Base-by-base conservation (phyloP, 352 stramenopile species). In the Globisporangium splendens region DNA sequence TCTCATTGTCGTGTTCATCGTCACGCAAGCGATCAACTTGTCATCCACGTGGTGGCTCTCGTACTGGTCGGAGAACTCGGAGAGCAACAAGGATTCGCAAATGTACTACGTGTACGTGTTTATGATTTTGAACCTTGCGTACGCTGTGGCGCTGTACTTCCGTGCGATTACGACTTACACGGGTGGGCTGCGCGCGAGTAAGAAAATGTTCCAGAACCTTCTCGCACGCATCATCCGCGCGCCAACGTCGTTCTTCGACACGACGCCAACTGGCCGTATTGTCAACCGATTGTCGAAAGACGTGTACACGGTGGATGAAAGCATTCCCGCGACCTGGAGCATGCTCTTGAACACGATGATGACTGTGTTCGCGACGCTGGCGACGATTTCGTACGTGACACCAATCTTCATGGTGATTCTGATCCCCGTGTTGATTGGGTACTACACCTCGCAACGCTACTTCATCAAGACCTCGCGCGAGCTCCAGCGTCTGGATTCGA, bases 401-500 rank as follows among this genome's bases (percentile, higher is more conserved):
- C 82, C 80, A 0, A 59, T 73, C 12, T 87, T 86, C 57, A 90
- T 95, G 70, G 60, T 79, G 15, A 81, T 93, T 42, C 52, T 96
- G 15, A 38, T 88, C 3, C 94, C 94, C 1, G 68, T 89, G 22
- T 50, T 91, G 15, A 57, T 88, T 21, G 71, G 71, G 4, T 88
- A 88, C 64, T 89, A 86, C 59, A 62, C 75, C 44, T 88, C 80
- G 6, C 80, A 89, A 75, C 94, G 93, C 14, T 98, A 98, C 66
- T 98, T 97, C 65, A 93, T 98, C 64, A 86, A 83, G 57, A 94
- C 79, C 1, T 86, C 88, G 57, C 77, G 85, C 18, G 96, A 99
- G 61, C 70, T 99, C 4, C 97, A 99, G 76, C 86, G 97, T 46
- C 79, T 99, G 31, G 97, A 99, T 66, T 97, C 91, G 6, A 86